Evolutionary conservation across 805 yeast genomes (phyloP), one percentile per base, ranked within the genome.

Genomic region (Myxozyma geophila): DNA sequence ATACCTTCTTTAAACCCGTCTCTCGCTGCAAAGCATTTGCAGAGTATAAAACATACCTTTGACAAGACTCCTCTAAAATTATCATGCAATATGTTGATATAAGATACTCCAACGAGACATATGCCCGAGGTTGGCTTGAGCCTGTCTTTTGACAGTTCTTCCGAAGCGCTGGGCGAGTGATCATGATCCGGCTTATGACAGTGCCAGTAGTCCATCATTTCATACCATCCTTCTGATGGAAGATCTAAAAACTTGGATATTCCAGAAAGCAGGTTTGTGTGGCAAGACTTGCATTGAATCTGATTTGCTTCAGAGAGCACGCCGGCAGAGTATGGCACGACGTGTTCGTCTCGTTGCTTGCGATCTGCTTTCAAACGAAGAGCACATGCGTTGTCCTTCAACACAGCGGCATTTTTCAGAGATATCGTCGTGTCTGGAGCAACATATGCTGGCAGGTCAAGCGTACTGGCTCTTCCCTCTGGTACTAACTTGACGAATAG

Each of bases 201-300:
- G 74, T 93, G 98, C 99, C 99, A 93, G 68, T 88, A 89, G 62
- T 93, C 98, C 96, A 93, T 88, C 82, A 95, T 78, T 73, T 93
- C 99, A 13, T 88, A 85, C 99, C 99, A 93, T 54, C 85, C 79
- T 72, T 92, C 98, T 0, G 96, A 88, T 0, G 99, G 99, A 86
- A 93, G 83, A 44, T 89, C 89, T 36, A 65, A 50, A 28, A 54
- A 65, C 23, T 54, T 72, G 70, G 74, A 13, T 8, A 41, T 74
- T 7, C 40, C 33, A 7, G 49, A 23, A 1, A 67, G 19, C 21
- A 60, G n/a, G 5, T 15, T 33, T 4, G 33, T 17, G 1, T 50
- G 35, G 58, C 71, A 69, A 13, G 40, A 17, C 1, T 48, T 46
- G 53, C 70, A 66, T 15, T 44, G 19, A n/a, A 59, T 51, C 12